Evolutionary conservation across 768 basidiomycete species (phyloP), one percentile per base, ranked within the genome.

Genomic region (Pisolithus orientalis): DNA sequence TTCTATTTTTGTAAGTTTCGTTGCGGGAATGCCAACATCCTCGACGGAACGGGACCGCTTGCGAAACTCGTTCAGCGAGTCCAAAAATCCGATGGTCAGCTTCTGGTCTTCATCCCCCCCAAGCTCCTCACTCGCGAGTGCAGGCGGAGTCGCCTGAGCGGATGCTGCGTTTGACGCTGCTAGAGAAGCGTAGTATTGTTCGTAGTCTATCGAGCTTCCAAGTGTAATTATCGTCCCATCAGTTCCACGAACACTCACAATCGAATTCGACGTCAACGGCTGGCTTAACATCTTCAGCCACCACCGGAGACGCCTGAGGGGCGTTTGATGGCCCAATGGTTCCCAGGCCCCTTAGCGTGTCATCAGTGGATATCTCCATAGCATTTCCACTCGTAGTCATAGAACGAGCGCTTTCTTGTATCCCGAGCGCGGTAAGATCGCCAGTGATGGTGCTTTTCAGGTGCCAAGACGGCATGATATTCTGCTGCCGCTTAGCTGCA

Each of bases 371-470:
- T 53, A 70, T 71, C 28, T 75, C 51, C 52, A 52, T 53, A 40
- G 53, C 44, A n/a, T 63, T 63, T 39, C 59, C 70, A 11, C 56
- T 61, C 44, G 59, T 62, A 11, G 65, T 62, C 49, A 78, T 77
- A 25, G 75, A 69, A 52, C 84, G 72, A n/a, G 79, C 82, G 55
- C 67, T 80, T 65, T 90, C 87, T 59, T 83, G 80, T 52, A 89
- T 78, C 17, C 93, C 92, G 39, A 94, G 75, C 21, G 90, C 87
- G 1, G 95, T 96, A 54, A 93, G 72, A 58, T 94, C 88, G 8
- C 94, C 93, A 4, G 92, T 85, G 55, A 99, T 92, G 3, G 96
- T 99, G 64, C 92, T 94, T 69, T 91, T 89, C 59, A 94, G 78
- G 72, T 96, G 91, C 96, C 96, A 99, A 11, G 87, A 76, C 1